These are phyloP conservation scores for Phalaenopsis equestris DNA, from an alignment of 106 monocot species.

Conservation along the genomic window DNA sequence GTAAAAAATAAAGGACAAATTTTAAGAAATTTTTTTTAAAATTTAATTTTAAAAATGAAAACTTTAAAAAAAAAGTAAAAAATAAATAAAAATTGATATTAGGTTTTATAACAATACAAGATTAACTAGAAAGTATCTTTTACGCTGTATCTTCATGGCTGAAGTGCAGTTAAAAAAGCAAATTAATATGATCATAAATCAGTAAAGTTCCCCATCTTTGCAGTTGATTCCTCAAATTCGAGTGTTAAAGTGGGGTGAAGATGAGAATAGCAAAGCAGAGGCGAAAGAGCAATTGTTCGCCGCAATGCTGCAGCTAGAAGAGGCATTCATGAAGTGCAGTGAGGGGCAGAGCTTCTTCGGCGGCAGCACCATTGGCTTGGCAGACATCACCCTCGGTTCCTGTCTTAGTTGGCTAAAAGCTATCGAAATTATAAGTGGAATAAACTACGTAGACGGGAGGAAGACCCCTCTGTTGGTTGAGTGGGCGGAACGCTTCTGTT, in stretches of 20 bases:
- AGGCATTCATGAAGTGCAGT: constrained; percentile 27
- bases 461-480: constrained; percentile 18
- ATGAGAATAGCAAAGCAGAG: constrained; percentile 16
- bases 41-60: too few relatives aligned
- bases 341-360: constrained; percentile 37
- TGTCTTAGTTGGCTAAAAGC: constrained; percentile 24
- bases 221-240: not conserved
- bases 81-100: too few relatives aligned
- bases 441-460: constrained; percentile 17
- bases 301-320: constrained; percentile 31
- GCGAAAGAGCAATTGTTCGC: constrained; percentile 1
- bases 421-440: constrained; percentile 9
- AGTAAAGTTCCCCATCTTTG: not conserved
- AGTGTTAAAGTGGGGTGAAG: not conserved
- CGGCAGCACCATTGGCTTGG: constrained; percentile 31
- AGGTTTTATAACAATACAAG: too few relatives aligned
- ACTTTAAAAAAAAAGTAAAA: too few relatives aligned
- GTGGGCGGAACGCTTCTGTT: constrained; percentile 34
- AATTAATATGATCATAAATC: not conserved
- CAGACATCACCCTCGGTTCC: constrained; percentile 37
- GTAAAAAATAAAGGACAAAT: too few relatives aligned
- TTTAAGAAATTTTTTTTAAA: too few relatives aligned
- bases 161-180: too few relatives aligned
- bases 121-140: too few relatives aligned
- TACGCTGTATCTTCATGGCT: too few relatives aligned